Base-by-base conservation (phyloP, 768 basidiomycete species). In the Termitomyces sp. region DNA sequence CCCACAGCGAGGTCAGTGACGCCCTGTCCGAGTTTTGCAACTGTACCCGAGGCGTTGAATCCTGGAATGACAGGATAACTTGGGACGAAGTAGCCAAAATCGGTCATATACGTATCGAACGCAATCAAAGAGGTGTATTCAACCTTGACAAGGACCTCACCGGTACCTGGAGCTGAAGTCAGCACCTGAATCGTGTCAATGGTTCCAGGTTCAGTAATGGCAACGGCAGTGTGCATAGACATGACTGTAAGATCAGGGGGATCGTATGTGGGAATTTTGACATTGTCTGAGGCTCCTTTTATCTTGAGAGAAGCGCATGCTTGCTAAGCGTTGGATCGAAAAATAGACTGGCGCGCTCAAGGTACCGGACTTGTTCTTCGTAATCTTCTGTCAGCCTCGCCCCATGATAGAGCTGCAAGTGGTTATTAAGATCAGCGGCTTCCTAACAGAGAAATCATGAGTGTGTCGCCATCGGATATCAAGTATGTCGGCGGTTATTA, bases 191-290 rank as follows among this genome's bases (percentile, higher is more conserved):
- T 69, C 9, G 47, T 70, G 23, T 75, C 74, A 35, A 77, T 58
- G 5, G 67, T 62, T 6, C 75, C 73, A 54, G 68, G 63, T 34
- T 74, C 61, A 7, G 66, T 70, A 6, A 72, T 68, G 8, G 76
- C 80, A 45, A 81, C 68, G 10, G 75, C 80, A 10, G 64, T 71
- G 59, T 82, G 79, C 2, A 69, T 77, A 50, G 72, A 46, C 70
- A 73, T 74, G 56, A 49, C 19, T 27, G 14, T 27, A 32, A 21
- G 32, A 17, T 44, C 12, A 21, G 12, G 19, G 40, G 40, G 40
- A 16, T 34, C 19, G 11, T 16, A 34, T n/a, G 1, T 44, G 31
- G 19, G 34, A 10, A 10, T 38, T 21, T 7, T 25, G n/a, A n/a
- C 12, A 35, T 32, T 53, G 19, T 17, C 42, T 34, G 8, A 53